Conservation (phyloP, 192 early-diverging fungal genomes). For the Podila minutissima region DNA sequence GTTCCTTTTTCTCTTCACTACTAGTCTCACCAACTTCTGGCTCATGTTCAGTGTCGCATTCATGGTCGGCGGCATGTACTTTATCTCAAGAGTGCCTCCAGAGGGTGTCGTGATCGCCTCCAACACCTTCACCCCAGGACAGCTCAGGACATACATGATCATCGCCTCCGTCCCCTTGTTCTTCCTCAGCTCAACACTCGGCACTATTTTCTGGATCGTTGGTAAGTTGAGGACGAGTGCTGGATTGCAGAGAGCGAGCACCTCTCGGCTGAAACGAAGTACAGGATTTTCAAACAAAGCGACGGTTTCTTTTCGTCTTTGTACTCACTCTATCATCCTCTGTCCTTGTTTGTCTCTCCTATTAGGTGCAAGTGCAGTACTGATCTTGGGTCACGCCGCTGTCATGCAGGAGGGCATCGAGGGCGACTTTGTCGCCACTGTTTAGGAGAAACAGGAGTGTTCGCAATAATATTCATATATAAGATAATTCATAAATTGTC, state of each 20-base stretch:
- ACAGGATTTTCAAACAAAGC: no score
- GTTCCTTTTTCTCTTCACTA: background rate
- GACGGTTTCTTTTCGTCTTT: background rate
- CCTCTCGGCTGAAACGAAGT: no score
- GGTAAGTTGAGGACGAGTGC: slow-evolving; percentile 40
- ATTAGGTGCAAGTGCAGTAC: slow-evolving; percentile 64
- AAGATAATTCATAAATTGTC: no score
- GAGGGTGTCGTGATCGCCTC: slow-evolving; percentile 54
- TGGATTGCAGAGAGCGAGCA: background rate
- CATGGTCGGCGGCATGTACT: slow-evolving; percentile 57
- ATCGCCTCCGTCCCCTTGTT: slow-evolving; percentile 58
- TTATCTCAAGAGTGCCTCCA: slow-evolving; percentile 55
- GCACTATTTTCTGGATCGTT: slow-evolving; percentile 69
- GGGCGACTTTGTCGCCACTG: slow-evolving; percentile 58
- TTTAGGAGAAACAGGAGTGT: slow-evolving; percentile 9
- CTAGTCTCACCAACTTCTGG: slow-evolving; percentile 60
- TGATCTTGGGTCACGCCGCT: slow-evolving; percentile 66
- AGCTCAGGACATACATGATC: slow-evolving; percentile 57
- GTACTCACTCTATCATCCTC: background rate
- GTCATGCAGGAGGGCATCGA: slow-evolving; percentile 65
- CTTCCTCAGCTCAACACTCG: slow-evolving; percentile 60
- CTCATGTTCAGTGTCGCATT: slow-evolving; percentile 62
- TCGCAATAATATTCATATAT: no score
- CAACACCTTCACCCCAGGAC: slow-evolving; percentile 42
- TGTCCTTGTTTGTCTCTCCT: background rate